Percentiles rank a stretch among this genome's conserved stretches.
Conservation (phyloP, 2,329 filamentous ascomycete species). For the Aspergillus caelatus region DNA sequence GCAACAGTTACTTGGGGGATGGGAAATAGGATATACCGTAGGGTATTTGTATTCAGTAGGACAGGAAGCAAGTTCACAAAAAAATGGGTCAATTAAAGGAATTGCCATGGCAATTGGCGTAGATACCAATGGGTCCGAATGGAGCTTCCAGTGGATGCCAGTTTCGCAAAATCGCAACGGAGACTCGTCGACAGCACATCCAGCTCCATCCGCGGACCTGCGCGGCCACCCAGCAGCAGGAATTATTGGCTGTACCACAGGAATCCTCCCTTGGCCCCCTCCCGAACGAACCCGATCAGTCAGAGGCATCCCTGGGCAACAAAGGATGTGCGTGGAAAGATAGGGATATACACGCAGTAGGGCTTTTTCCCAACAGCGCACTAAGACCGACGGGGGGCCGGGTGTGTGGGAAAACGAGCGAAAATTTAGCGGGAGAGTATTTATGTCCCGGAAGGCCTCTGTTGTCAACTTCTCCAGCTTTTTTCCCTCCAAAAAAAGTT, state of each 20-base stretch:
- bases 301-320: slow-evolving; percentile 11
- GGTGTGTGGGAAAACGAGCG: slow-evolving; percentile 31
- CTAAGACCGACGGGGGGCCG: slow-evolving; percentile 33
- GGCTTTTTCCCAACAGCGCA: slow-evolving; percentile 32
- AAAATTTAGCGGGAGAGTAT: slow-evolving; percentile 44
- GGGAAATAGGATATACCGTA: background rate
- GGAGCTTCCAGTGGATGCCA: slow-evolving; percentile 20
- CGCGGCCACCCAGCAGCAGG: slow-evolving; percentile 9
- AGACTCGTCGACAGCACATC: slow-evolving; percentile 12
- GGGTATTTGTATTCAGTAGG: background rate
- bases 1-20: background rate
- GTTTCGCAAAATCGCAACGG: slow-evolving; percentile 5
- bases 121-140: slow-evolving; percentile 12
- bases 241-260: slow-evolving; percentile 23
- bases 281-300: slow-evolving; percentile 28
- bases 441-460: slow-evolving; percentile 37
- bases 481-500: slow-evolving; percentile 38
- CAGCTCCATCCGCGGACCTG: slow-evolving; percentile 18
- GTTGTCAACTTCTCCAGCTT: slow-evolving; percentile 37
- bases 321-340: slow-evolving; percentile 17
- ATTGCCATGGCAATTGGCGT: slow-evolving; percentile 7
- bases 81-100: background rate
- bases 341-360: slow-evolving; percentile 23
- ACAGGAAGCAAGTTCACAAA: background rate
- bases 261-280: slow-evolving; percentile 20